Percentiles rank a stretch among this genome's conserved stretches.
Conservation (phyloP, 352 stramenopile species). For the Pythium coloratum region DNA sequence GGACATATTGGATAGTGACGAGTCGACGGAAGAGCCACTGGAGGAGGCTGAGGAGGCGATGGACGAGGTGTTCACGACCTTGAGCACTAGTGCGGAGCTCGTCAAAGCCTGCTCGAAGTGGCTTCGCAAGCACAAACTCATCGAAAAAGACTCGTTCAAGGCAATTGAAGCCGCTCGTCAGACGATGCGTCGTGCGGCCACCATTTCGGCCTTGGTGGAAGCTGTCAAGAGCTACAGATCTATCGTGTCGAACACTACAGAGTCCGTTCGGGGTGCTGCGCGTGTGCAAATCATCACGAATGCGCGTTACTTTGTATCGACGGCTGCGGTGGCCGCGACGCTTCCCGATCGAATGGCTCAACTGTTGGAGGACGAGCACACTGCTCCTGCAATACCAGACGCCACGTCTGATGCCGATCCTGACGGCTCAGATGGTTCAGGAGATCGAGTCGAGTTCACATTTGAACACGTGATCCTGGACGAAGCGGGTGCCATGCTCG, state of each 20-base stretch:
- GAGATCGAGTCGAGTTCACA: neutral
- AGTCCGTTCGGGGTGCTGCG: neutral
- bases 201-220: neutral
- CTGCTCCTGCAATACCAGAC: neutral
- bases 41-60: neutral
- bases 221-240: neutral
- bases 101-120: neutral
- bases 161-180: neutral
- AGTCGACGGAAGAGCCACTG: neutral
- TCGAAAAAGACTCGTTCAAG: neutral
- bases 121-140: neutral
- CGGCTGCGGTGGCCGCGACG: neutral
- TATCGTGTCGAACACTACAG: neutral
- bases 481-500: conserved; percentile 4
- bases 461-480: conserved; percentile 12
- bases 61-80: neutral
- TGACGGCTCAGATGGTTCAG: neutral
- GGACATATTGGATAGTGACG: too few relatives aligned
- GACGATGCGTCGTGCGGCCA: neutral
- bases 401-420: neutral
- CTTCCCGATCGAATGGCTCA: neutral
- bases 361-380: neutral
- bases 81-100: neutral
- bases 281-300: neutral
- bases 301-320: conserved; percentile 1